phyloP scores from a whole-genome alignment of 1,284 basidiomycete genomes.

The Sparassis latifolia region DNA sequence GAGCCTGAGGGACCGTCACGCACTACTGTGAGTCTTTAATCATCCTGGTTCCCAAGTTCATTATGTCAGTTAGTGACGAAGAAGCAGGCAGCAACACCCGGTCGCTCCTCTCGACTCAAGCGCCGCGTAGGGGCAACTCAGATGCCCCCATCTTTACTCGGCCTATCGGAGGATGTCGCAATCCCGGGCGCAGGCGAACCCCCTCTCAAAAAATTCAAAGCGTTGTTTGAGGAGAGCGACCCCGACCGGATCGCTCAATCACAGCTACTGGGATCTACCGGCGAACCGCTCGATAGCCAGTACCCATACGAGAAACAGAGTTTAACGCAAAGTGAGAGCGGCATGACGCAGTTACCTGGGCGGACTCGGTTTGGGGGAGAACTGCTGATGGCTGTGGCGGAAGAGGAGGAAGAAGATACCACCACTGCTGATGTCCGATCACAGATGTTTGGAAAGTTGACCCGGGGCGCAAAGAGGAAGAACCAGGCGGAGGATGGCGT shows the following conservation, averaged over 20 bases:
- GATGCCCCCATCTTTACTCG: conserved; percentile 9
- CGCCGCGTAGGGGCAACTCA: conserved; percentile 29
- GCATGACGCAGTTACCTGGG: not conserved
- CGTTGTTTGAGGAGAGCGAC: conserved; percentile 61
- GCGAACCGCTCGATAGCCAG: conserved; percentile 6
- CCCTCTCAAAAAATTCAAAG: conserved; percentile 62
- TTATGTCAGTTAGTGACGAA: not conserved
- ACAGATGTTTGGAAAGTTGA: conserved; percentile 6
- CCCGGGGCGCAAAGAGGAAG: conserved; percentile 30
- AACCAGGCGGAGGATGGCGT: conserved; percentile 20
- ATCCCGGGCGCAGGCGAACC: conserved; percentile 38
- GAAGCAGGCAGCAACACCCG: conserved; percentile 10
- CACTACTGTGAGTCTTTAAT: conserved; percentile 6
- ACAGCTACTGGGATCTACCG: not conserved
- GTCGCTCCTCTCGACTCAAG: conserved; percentile 31
- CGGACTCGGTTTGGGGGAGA: not conserved
- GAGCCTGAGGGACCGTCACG: conserved; percentile 1
- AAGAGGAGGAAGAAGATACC: conserved; percentile 18
- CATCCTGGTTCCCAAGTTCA: no score
- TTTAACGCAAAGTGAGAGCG: conserved; percentile 28
- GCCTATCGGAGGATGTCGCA: conserved; percentile 16
- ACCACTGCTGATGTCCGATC: not conserved
- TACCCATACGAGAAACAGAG: conserved; percentile 25
- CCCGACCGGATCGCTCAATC: conserved; percentile 33
- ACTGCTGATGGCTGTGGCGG: conserved; percentile 5